Base-by-base conservation (phyloP, 805 yeast genomes). In the Hanseniaspora thailandica region DNA sequence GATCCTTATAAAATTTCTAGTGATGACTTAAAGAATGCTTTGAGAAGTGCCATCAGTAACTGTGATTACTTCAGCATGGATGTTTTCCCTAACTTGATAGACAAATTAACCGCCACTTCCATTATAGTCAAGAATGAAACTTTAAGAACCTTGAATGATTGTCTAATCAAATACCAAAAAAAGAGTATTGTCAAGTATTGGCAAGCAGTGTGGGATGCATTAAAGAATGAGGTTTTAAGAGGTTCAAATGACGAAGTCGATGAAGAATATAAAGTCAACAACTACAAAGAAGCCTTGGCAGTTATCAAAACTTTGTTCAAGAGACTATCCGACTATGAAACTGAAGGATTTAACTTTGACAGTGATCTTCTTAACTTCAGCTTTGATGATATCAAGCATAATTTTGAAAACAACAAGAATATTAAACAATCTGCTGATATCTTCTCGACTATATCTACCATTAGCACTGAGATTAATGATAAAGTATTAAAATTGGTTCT, bases 181-280 rank as follows among this genome's bases (percentile, higher is more conserved):
- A 72, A 71, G 5, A 71, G 78, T 0, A 65, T 84, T 9, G 68
- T 74, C 30, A 73, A 73, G 10, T 75, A 78, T 62, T 89, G 95
- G 89, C 63, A 76, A 7, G 76, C 82, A 1, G 62, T 90, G 4
- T 93, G 96, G 95, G 84, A 85, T 59, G 86, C 95, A 0, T 69
- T 90, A 50, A 90, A 90, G 64, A 88, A 78, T 64, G 96, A 90
- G 65, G 74, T 90, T n/a, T 69, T 90, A 54, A 95, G 90, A 64
- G 82, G 81, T 40, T 86, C 84, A n/a, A 77, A 74, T 20, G 76
- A 71, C 30, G 70, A 66, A 13, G 60, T 60, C 26, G 55, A 44
- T 43, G 71, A 69, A 45, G 66, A 69, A n/a, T 63, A 68, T 33
- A 70, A 74, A 1, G 62, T 73, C 31, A 64, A 63, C 28, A 70